Conservation (phyloP, 208 protist genomes). For the Trypanosomatidae sp. region DNA sequence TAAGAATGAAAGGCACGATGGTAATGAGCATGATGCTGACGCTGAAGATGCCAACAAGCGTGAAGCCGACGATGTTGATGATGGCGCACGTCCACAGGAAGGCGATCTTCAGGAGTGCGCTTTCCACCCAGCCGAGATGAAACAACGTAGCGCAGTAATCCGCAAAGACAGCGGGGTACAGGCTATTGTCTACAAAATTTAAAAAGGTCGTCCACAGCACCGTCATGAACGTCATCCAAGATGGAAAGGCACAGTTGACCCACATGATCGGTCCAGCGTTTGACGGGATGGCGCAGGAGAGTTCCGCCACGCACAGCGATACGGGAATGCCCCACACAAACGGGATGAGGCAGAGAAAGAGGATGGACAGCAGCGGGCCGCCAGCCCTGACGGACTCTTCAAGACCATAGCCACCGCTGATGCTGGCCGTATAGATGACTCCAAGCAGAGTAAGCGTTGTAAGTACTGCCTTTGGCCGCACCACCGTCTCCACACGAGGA, state of each 20-base stretch:
- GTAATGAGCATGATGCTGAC: constrained; percentile 85
- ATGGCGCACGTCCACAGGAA: constrained; percentile 69
- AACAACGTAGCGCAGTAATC: constrained; percentile 84
- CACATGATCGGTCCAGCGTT: constrained; percentile 92
- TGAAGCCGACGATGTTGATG: constrained; percentile 82
- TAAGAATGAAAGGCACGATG: constrained; percentile 86
- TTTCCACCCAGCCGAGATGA: constrained; percentile 46
- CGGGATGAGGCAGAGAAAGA: constrained; percentile 84
- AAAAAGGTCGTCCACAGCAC: constrained; percentile 85
- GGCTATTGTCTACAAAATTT: constrained; percentile 89
- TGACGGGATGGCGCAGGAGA: constrained; percentile 83
- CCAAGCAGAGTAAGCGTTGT: constrained; percentile 85
- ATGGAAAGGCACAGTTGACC: constrained; percentile 87
- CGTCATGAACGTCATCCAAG: constrained; percentile 83
- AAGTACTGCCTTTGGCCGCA: constrained; percentile 69
- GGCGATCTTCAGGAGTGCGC: constrained; percentile 59
- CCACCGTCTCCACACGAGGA: constrained; percentile 32
- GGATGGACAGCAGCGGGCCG: constrained; percentile 81
- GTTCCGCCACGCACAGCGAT: constrained; percentile 86
- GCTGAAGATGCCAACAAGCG: constrained; percentile 72
- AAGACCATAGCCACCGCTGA: constrained; percentile 88
- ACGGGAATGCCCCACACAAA: constrained; percentile 89
- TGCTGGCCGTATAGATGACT: constrained; percentile 88
- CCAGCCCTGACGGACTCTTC: constrained; percentile 88
- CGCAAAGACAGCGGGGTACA: constrained; percentile 86